These are phyloP conservation scores for Polytrichum formosum DNA, from an alignment of 225 moss, liverwort and hornwort genomes.

Conservation along the genomic window DNA sequence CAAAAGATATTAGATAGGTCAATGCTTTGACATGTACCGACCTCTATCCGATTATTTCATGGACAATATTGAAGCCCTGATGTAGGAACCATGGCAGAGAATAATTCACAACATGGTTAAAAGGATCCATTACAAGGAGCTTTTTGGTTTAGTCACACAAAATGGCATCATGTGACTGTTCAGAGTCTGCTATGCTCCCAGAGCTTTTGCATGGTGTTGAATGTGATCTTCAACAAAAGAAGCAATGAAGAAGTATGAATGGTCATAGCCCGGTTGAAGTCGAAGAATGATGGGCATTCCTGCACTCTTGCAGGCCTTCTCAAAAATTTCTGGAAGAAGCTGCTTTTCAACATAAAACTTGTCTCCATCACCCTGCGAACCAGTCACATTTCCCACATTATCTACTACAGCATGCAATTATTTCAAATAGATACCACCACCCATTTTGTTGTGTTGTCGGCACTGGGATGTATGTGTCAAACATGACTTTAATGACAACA, in stretches of 20 bases:
- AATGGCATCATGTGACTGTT: neutral
- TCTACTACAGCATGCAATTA: no score
- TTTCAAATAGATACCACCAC: no score
- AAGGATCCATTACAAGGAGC: no score
- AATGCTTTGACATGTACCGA: no score
- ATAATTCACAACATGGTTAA: no score
- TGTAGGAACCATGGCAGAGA: no score
- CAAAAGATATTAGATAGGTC: no score
- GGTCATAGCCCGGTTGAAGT: conserved; percentile 74
- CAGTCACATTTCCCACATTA: neutral
- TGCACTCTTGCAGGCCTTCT: conserved; percentile 47
- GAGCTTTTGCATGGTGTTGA: conserved; percentile 56
- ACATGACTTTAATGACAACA: neutral
- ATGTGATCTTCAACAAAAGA: conserved; percentile 86
- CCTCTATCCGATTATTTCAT: no score
- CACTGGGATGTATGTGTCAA: no score
- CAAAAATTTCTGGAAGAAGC: conserved; percentile 74
- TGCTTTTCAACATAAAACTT: conserved; percentile 62
- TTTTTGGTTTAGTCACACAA: no score
- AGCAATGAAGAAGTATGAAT: conserved; percentile 78
- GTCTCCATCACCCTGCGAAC: conserved; percentile 67
- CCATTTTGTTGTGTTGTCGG: no score
- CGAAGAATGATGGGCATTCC: conserved; percentile 56
- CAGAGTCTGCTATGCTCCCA: conserved; percentile 30
- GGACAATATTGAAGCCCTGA: no score